Percentiles rank a stretch among this genome's conserved stretches.
phyloP scores from a whole-genome alignment of 78 protist species.

The Paratrimastix pyriformis region DNA sequence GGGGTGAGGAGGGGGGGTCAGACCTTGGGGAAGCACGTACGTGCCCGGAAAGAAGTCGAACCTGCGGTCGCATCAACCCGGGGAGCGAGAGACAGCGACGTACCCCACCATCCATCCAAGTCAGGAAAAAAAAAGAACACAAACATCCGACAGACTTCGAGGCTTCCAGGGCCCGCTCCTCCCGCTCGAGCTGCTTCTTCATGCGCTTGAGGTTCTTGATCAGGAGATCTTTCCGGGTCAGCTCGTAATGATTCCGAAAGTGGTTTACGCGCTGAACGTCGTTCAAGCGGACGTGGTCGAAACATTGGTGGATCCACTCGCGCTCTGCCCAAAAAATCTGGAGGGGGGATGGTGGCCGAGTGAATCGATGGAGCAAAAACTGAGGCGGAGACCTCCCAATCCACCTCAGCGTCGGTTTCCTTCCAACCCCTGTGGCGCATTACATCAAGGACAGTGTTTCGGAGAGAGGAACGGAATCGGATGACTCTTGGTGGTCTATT shows the following conservation, averaged over 20 bases:
- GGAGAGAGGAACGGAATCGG: background rate
- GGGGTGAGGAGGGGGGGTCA: too few relatives aligned
- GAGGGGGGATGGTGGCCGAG: background rate
- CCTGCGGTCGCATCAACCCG: background rate
- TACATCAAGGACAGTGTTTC: slow-evolving; percentile 7
- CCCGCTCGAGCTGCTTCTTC: slow-evolving; percentile 26
- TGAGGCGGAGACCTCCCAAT: background rate
- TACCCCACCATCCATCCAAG: background rate
- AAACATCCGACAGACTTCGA: background rate
- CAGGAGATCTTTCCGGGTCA: slow-evolving; percentile 58
- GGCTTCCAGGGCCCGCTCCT: slow-evolving; percentile 37
- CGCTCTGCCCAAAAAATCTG: slow-evolving; percentile 39
- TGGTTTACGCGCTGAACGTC: slow-evolving; percentile 42
- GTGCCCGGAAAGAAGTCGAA: slow-evolving; percentile 33
- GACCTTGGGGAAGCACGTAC: slow-evolving; percentile 55
- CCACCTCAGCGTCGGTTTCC: slow-evolving; percentile 29
- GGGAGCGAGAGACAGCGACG: background rate
- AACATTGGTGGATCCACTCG: slow-evolving; percentile 26
- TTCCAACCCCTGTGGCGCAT: slow-evolving; percentile 21
- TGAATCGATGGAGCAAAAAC: background rate
- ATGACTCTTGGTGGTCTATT: too few relatives aligned
- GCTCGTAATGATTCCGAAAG: slow-evolving; percentile 61
- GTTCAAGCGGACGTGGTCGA: slow-evolving; percentile 21
- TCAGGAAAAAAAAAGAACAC: slow-evolving; percentile 32
- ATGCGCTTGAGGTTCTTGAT: slow-evolving; percentile 53